Evolutionary conservation across 306 rosid genomes (phyloP).

Genomic region (Cyclanthera cordifolia): DNA sequence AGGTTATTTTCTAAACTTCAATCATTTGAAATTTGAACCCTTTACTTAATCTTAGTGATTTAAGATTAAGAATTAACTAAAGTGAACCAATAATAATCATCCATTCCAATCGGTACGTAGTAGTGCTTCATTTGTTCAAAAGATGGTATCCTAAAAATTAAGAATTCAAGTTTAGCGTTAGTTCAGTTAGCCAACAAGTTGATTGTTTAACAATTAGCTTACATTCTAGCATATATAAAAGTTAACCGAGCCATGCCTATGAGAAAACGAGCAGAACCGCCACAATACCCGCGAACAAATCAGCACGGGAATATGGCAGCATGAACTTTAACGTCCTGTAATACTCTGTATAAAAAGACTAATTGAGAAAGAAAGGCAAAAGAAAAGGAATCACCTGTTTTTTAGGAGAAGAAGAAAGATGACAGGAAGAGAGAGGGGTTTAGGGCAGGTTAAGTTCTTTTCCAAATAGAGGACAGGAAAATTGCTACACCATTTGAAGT

Average conservation of each 20-base stretch:
- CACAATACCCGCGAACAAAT: not conserved
- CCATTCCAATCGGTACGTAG: not conserved
- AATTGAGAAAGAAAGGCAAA: not conserved
- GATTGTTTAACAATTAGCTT: not conserved
- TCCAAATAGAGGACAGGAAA: not conserved
- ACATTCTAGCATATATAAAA: not conserved
- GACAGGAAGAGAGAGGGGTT: not conserved
- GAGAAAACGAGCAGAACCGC: not conserved
- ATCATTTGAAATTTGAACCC: constrained; percentile 1
- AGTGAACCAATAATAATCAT: not conserved
- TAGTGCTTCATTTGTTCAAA: not conserved
- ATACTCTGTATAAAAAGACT: not conserved
- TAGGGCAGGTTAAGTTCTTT: not conserved
- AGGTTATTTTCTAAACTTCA: not conserved
- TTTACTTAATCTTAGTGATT: not conserved
- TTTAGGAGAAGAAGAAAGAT: not conserved
- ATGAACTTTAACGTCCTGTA: not conserved
- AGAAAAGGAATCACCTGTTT: not conserved
- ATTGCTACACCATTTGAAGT: not conserved
- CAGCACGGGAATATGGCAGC: not conserved
- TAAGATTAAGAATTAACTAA: not conserved
- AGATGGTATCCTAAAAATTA: not conserved
- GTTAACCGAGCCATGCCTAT: not conserved
- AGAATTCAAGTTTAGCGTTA: not conserved
- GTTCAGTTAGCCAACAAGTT: not conserved